Evolutionary conservation across 305 asterid species (phyloP).

Genomic region (Fraxinus greggii): DNA sequence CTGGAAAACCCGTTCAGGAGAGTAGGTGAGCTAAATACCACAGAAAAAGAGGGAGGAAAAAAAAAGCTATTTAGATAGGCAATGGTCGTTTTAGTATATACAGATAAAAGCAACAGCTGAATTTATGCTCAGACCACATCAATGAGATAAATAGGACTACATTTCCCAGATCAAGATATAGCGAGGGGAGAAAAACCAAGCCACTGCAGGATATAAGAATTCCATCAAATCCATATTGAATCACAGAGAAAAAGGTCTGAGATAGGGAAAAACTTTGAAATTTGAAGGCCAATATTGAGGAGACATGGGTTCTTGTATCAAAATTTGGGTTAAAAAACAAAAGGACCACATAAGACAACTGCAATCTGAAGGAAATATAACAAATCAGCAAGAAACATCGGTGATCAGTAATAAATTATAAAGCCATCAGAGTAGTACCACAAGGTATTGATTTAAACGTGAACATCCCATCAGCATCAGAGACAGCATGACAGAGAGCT

Average conservation of each 20-base stretch:
- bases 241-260: neutral
- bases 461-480: constrained; percentile 92
- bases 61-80: neutral
- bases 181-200: neutral
- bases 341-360: constrained; percentile 4
- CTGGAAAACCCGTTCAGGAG: constrained; percentile 7
- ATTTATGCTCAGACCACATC: neutral
- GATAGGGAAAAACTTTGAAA: constrained; percentile 8
- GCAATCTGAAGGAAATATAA: neutral
- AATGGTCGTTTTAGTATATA: neutral
- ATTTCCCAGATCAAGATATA: neutral
- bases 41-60: neutral
- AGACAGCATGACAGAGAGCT: constrained; percentile 85
- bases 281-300: constrained; percentile 10
- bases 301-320: neutral
- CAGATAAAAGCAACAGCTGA: neutral
- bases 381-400: constrained; percentile 2
- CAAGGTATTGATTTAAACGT: constrained; percentile 76
- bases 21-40: neutral
- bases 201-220: neutral
- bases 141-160: neutral
- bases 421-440: constrained; percentile 48
- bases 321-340: neutral
- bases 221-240: neutral
- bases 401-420: constrained; percentile 9